phyloP scores from a whole-genome alignment of 305 asterid genomes.

The Solanum hybrid region DNA sequence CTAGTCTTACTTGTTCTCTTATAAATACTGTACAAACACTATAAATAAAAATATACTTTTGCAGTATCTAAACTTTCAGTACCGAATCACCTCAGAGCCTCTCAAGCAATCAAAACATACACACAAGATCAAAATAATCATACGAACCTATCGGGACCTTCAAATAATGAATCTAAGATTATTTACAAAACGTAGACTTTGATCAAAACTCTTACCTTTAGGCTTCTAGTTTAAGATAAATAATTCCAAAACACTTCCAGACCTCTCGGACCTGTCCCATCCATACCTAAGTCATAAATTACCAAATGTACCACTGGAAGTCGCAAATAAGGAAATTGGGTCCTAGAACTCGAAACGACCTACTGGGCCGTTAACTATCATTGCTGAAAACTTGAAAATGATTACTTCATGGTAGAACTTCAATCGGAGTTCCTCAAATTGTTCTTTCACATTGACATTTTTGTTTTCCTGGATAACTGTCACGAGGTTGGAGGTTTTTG shows the following conservation, averaged over 20 bases:
- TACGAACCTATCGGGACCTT: not conserved
- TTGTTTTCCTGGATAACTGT: not conserved
- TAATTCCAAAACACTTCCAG: not conserved
- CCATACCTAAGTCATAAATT: not conserved
- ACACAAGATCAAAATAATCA: not conserved
- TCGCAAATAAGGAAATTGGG: not conserved
- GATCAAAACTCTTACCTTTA: not conserved
- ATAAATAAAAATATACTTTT: not conserved
- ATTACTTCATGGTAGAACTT: not conserved
- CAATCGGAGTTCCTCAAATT: not conserved
- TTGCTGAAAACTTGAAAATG: not conserved
- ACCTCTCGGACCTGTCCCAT: not conserved
- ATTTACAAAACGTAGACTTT: not conserved
- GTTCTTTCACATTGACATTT: not conserved
- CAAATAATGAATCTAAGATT: not conserved
- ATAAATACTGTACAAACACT: not conserved
- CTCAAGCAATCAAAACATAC: not conserved
- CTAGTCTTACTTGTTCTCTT: not conserved
- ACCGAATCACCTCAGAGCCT: not conserved
- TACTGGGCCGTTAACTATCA: not conserved
- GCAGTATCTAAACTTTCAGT: not conserved
- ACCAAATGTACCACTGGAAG: not conserved
- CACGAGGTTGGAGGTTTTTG: not conserved
- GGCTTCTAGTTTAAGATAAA: not conserved
- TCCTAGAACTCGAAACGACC: not conserved